A percentile compares a stretch with the other conserved stretches of the same genome.
These are phyloP conservation scores for Penicillium sp. DNA, from an alignment of 2,329 filamentous ascomycete genomes.

Conservation along the genomic window DNA sequence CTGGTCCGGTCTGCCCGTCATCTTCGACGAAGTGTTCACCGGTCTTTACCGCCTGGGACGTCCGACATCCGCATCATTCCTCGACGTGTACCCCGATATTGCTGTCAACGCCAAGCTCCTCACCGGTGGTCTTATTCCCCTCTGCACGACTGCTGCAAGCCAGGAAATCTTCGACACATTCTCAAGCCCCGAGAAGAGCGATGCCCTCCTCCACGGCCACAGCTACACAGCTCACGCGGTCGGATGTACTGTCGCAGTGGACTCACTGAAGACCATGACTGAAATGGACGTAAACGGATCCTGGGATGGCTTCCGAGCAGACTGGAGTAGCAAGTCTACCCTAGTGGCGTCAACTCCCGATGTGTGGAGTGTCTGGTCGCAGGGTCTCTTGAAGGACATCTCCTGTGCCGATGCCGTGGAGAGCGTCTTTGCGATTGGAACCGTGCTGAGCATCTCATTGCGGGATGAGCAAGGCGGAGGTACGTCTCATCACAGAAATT, in stretches of 20 bases:
- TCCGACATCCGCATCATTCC: slow-evolving; percentile 65
- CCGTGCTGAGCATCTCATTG: slow-evolving; percentile 64
- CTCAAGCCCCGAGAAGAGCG: slow-evolving; percentile 65
- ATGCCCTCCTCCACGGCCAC: slow-evolving; percentile 76
- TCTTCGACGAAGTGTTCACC: slow-evolving; percentile 86
- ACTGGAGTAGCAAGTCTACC: slow-evolving; percentile 40
- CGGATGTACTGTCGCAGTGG: slow-evolving; percentile 72
- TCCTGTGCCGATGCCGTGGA: slow-evolving; percentile 56
- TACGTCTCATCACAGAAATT: slow-evolving; percentile 25
- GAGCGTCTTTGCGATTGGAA: slow-evolving; percentile 68
- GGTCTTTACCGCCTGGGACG: slow-evolving; percentile 76
- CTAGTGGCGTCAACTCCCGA: slow-evolving; percentile 8
- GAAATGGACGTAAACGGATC: slow-evolving; percentile 52
- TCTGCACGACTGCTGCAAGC: slow-evolving; percentile 71
- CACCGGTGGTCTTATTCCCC: slow-evolving; percentile 72
- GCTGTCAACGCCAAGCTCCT: slow-evolving; percentile 78
- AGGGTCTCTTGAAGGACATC: slow-evolving; percentile 54
- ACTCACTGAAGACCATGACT: slow-evolving; percentile 58
- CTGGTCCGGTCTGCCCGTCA: slow-evolving; percentile 71
- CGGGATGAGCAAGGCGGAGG: slow-evolving; percentile 47
- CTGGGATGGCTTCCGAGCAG: slow-evolving; percentile 55
- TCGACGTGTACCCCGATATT: slow-evolving; percentile 66
- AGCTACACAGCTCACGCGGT: slow-evolving; percentile 82
- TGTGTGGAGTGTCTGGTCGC: slow-evolving; percentile 69
- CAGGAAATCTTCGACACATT: slow-evolving; percentile 70